These are phyloP conservation scores for Pseudogymnoascus pannorum DNA, from an alignment of 2,329 filamentous ascomycete genomes.

Conservation along the genomic window DNA sequence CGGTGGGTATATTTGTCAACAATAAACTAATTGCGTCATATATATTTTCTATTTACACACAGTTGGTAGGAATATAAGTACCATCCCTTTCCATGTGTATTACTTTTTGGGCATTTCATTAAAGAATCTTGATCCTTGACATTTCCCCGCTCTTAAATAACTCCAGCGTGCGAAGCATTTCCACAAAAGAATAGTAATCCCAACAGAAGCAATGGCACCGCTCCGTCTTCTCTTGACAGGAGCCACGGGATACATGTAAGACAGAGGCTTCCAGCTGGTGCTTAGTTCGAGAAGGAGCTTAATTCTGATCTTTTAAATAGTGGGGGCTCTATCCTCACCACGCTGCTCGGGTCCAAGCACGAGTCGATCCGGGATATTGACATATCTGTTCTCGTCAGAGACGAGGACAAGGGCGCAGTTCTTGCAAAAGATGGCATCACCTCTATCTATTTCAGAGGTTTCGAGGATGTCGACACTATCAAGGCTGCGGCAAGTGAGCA, in stretches of 20 bases:
- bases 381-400: constrained; percentile 21
- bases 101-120: background rate
- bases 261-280: background rate
- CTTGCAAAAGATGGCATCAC: constrained; percentile 19
- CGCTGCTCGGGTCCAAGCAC: constrained; percentile 12
- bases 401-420: constrained; percentile 19
- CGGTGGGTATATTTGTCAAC: background rate
- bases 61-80: background rate
- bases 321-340: constrained; percentile 19
- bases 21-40: background rate
- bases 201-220: constrained; percentile 1
- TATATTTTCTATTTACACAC: background rate
- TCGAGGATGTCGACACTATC: constrained; percentile 20
- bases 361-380: constrained; percentile 8
- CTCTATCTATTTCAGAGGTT: constrained; percentile 19
- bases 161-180: background rate
- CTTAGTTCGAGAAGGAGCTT: background rate
- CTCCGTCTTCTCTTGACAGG: constrained; percentile 18
- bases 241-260: constrained; percentile 21
- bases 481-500: constrained; percentile 17
- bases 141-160: background rate
- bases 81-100: background rate
- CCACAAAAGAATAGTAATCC: background rate
- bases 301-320: constrained; percentile 13
- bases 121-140: background rate